Evolutionary conservation across 169 alveolate genomes (phyloP).

Genomic region (Plasmodium ovale): DNA sequence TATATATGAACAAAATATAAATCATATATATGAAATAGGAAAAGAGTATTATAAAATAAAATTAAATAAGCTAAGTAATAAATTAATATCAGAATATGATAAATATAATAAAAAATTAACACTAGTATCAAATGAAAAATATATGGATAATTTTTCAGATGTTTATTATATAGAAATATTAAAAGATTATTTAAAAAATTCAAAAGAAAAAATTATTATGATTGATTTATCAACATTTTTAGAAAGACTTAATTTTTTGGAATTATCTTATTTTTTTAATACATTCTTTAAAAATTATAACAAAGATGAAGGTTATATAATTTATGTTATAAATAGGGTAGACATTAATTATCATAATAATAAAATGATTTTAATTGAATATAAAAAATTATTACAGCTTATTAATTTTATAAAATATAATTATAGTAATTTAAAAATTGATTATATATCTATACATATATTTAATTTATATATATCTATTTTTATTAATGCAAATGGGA

Average conservation of each 20-base stretch:
- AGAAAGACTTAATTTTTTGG: slow-evolving; percentile 25
- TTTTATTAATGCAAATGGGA: slow-evolving; percentile 40
- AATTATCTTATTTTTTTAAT: slow-evolving; percentile 58
- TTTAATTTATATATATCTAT: slow-evolving; percentile 53
- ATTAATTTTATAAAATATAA: slow-evolving; percentile 28
- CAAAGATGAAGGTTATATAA: slow-evolving; percentile 29
- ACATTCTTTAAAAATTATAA: slow-evolving; percentile 25
- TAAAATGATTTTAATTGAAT: slow-evolving; percentile 50
- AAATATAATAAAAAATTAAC: slow-evolving; percentile 29
- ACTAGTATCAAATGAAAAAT: slow-evolving; percentile 61
- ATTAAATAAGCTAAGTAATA: slow-evolving; percentile 27
- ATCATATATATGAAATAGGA: slow-evolving; percentile 34
- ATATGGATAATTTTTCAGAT: slow-evolving; percentile 47
- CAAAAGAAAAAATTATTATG: slow-evolving; percentile 29
- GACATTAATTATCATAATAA: slow-evolving; percentile 26
- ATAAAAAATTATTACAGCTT: slow-evolving; percentile 8
- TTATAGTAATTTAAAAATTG: slow-evolving; percentile 32
- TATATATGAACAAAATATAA: slow-evolving; percentile 50
- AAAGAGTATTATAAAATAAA: slow-evolving; percentile 41
- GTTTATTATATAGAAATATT: slow-evolving; percentile 37
- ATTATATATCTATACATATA: slow-evolving; percentile 44
- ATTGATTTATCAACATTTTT: slow-evolving; percentile 37
- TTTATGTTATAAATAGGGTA: slow-evolving; percentile 52
- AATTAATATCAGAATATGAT: slow-evolving; percentile 8
- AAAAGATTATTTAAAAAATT: slow-evolving; percentile 43